Conservation (phyloP, 2,329 filamentous ascomycete genomes). For the Ambrosiella beaveri region DNA sequence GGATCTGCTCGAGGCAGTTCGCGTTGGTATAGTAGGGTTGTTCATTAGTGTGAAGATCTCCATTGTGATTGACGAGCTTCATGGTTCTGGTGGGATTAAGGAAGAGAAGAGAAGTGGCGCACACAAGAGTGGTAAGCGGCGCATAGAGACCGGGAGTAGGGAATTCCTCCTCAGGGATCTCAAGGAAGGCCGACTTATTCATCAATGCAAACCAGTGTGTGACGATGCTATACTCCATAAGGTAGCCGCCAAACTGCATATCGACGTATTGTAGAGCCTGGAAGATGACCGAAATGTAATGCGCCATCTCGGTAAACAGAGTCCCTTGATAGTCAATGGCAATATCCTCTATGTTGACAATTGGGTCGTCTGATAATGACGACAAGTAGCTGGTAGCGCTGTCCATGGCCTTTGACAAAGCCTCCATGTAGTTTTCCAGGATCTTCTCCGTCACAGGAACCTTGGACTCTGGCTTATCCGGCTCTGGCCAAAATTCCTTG, state of each 20-base stretch:
- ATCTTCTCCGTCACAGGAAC: constrained; percentile 7
- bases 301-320: constrained; percentile 51
- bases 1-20: constrained; percentile 53
- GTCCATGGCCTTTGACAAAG: constrained; percentile 31
- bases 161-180: constrained; percentile 25
- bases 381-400: constrained; percentile 32
- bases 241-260: constrained; percentile 9
- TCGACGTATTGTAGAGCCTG: constrained; percentile 36
- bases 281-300: constrained; percentile 58
- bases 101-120: constrained; percentile 53
- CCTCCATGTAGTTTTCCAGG: constrained; percentile 28
- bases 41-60: constrained; percentile 25
- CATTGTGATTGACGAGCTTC: constrained; percentile 36
- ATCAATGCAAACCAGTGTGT: constrained; percentile 23
- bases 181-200: constrained; percentile 51
- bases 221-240: constrained; percentile 4
- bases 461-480: constrained; percentile 1
- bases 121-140: constrained; percentile 42
- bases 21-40: constrained; percentile 48
- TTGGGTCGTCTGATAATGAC: constrained; percentile 31
- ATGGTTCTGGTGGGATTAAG: constrained; percentile 47
- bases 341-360: constrained; percentile 33
- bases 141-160: constrained; percentile 11
- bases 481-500: constrained; percentile 14
- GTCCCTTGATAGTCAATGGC: constrained; percentile 43